Conservation (phyloP, 345 rosid species). For the Physaria fendleri region DNA sequence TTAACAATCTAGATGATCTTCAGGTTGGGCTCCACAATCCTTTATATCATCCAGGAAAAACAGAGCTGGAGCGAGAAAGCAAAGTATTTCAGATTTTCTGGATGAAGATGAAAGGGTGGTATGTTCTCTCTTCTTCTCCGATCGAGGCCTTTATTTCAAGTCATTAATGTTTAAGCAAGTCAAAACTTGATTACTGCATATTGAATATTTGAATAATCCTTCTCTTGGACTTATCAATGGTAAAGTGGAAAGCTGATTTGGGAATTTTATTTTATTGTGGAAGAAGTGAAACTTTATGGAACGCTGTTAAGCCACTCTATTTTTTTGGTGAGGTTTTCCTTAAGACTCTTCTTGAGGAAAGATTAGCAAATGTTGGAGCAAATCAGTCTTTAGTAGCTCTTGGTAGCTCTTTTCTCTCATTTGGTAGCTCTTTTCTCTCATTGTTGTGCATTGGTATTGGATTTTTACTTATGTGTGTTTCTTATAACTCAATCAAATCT, state of each 20-base stretch:
- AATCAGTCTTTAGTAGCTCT: slow-evolving; percentile 76
- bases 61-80: no score
- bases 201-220: not conserved
- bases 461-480: not conserved
- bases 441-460: not conserved
- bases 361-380: slow-evolving; percentile 40
- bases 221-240: not conserved
- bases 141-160: no score
- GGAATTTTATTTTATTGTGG: not conserved
- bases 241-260: not conserved
- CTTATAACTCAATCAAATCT: not conserved
- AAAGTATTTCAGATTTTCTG: no score
- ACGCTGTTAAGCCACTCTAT: not conserved
- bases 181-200: no score
- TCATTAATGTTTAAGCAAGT: no score
- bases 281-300: not conserved
- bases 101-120: no score
- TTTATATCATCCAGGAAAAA: no score
- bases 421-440: no score
- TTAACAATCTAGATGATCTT: no score
- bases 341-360: slow-evolving; percentile 50
- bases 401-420: slow-evolving; percentile 41
- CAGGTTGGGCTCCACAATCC: no score
- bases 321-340: slow-evolving; percentile 88
- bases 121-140: no score